Evolutionary conservation across 768 basidiomycete species (phyloP).

Genomic region (Sarcodon aspratus): DNA sequence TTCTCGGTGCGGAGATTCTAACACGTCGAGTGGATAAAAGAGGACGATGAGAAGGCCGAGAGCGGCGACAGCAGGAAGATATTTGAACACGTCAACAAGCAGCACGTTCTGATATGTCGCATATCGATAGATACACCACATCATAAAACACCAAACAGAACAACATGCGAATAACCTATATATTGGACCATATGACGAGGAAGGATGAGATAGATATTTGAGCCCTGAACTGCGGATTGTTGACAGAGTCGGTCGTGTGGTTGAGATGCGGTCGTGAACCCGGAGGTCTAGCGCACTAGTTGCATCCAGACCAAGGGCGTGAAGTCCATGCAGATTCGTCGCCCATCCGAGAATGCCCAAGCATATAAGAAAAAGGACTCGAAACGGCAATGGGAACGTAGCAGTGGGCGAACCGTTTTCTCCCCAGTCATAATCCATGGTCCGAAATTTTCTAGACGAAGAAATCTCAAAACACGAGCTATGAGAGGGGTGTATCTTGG

Average conservation of each 20-base stretch:
- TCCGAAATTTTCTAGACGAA: not conserved
- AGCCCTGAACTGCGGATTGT: conserved; percentile 14
- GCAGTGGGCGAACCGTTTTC: conserved; percentile 38
- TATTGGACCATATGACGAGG: conserved; percentile 40
- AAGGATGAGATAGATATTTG: conserved; percentile 25
- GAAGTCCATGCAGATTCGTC: conserved; percentile 80
- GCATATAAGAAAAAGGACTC: conserved; percentile 71
- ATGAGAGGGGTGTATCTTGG: too few relatives aligned
- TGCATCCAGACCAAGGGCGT: conserved; percentile 63
- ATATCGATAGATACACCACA: conserved; percentile 61
- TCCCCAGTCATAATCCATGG: conserved; percentile 22
- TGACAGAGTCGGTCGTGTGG: conserved; percentile 13
- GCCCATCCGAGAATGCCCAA: conserved; percentile 87
- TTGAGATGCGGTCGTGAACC: conserved; percentile 2
- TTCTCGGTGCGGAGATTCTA: conserved; percentile 63
- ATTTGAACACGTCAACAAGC: conserved; percentile 66
- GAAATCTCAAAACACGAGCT: too few relatives aligned
- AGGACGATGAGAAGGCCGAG: conserved; percentile 45
- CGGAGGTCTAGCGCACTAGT: conserved; percentile 55
- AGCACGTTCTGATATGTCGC: conserved; percentile 43
- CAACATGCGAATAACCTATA: conserved; percentile 64
- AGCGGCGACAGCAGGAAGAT: conserved; percentile 59
- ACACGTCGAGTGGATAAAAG: conserved; percentile 54
- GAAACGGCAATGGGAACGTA: conserved; percentile 83
- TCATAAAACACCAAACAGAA: conserved; percentile 42